Evolutionary conservation across 2,329 filamentous ascomycete species (phyloP).

Genomic region (Aquanectria penicillioides): DNA sequence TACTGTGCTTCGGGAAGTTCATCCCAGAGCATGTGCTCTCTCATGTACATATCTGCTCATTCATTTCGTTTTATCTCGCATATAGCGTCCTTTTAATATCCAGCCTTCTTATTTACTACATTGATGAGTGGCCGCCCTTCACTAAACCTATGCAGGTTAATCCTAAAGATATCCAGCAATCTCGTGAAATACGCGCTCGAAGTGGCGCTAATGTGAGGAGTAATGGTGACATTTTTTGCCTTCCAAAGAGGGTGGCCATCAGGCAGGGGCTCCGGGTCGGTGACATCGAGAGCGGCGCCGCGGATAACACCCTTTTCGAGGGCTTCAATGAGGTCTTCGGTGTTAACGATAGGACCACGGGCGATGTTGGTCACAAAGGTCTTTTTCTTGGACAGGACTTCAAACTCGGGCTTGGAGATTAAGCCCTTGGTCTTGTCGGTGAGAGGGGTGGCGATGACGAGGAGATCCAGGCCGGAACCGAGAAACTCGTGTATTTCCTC

Average conservation of each 20-base stretch:
- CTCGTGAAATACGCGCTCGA: slow-evolving; percentile 53
- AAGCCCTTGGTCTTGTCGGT: slow-evolving; percentile 59
- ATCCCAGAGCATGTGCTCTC: no score
- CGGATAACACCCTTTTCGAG: slow-evolving; percentile 57
- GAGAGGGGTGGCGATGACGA: slow-evolving; percentile 63
- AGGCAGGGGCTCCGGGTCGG: slow-evolving; percentile 81
- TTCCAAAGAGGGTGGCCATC: slow-evolving; percentile 75
- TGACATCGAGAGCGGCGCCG: slow-evolving; percentile 81
- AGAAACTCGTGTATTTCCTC: slow-evolving; percentile 62
- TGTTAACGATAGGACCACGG: slow-evolving; percentile 63
- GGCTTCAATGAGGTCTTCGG: slow-evolving; percentile 69
- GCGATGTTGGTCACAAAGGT: slow-evolving; percentile 79
- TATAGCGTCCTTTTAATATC: slow-evolving; percentile 38
- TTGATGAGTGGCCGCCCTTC: slow-evolving; percentile 53
- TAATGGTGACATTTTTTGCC: slow-evolving; percentile 73
- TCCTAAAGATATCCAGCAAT: slow-evolving; percentile 53
- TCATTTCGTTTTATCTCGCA: background rate
- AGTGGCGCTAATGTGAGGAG: slow-evolving; percentile 59
- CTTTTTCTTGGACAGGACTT: slow-evolving; percentile 54
- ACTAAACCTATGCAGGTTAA: slow-evolving; percentile 52
- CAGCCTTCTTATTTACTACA: slow-evolving; percentile 49
- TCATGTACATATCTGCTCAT: background rate
- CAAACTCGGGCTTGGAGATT: slow-evolving; percentile 62
- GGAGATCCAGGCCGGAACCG: slow-evolving; percentile 59
- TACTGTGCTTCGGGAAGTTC: no score